phyloP scores from a whole-genome alignment of 768 basidiomycete species.

The Rhodocollybia butyracea region DNA sequence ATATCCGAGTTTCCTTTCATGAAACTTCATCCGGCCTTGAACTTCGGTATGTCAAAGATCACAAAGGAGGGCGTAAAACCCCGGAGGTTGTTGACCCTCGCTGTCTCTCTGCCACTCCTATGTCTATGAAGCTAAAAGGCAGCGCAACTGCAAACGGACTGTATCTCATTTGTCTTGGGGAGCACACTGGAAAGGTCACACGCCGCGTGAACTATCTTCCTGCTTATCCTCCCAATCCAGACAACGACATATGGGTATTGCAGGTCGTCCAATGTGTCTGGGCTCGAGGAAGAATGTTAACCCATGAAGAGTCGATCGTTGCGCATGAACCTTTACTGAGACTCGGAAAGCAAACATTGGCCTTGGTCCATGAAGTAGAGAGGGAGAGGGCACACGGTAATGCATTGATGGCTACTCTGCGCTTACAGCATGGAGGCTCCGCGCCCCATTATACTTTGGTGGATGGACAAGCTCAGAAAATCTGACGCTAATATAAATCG shows the following conservation, averaged over 20 bases:
- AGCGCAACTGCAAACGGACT: not conserved
- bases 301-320: not conserved
- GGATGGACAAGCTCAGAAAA: not conserved
- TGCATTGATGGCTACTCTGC: not conserved
- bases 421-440: not conserved
- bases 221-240: not conserved
- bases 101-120: not conserved
- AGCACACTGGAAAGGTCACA: not conserved
- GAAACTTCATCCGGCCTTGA: not conserved
- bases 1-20: not conserved
- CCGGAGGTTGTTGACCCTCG: not conserved
- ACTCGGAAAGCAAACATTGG: not conserved
- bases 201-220: not conserved
- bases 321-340: not conserved
- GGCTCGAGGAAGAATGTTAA: not conserved
- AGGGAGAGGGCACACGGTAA: not conserved
- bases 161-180: not conserved
- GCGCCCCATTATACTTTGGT: not conserved
- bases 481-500: too few relatives aligned
- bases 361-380: not conserved
- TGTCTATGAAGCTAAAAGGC: not conserved
- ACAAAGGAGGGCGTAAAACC: not conserved
- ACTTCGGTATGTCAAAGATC: not conserved
- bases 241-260: not conserved
- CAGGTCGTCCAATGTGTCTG: not conserved